Evolutionary conservation across 192 early-diverging fungal genomes (phyloP), one percentile per base, ranked within the genome.

Genomic region (Rhizophagus prolifer): DNA sequence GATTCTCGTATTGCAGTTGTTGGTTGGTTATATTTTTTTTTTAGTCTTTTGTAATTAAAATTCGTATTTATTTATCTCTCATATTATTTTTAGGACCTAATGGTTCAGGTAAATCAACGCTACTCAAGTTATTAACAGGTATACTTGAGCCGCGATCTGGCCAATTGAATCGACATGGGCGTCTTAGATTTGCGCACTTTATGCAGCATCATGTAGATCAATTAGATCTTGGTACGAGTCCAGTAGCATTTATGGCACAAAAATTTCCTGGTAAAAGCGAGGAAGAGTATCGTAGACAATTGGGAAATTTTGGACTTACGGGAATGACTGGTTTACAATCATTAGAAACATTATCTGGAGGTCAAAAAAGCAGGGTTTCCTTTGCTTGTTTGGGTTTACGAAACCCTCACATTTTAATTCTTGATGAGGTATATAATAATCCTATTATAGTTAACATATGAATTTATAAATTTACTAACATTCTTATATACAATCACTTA

Each of bases 161-260:
- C 38, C 83, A 93, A 50, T 91, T 95, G 12, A 88, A 96, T 71
- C 91, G 98, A 36, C 95, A 99, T 79, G 96, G 95, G 6, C 92
- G 97, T 61, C 86, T 99, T 77, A 90, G 95, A 36, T 90, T 98
- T 38, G 98, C 93, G 31, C 90, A 96, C 77, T 99, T 98, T 84
- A 94, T 93, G 70, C 98, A 99, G 83, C 97, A 98, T 82, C 96
- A 98, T 81, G 94, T 98, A 30, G 98, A 99, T 82, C 96, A 97
- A 81, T 87, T 99, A 36, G 97, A 98, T 79, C 84, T 99, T 41
- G 91, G 82, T 31, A 84, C 87, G 62, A 90, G 91, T 19, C 90
- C 94, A 9, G 96, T 98, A 26, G 92, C 90, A n/a, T 96, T 96
- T 75, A 88, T 99, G 88, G 88, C 88, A 62, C 87, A 86, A 67